Base-by-base conservation (phyloP, 257 asterid species). In the Cordia subcordata region DNA sequence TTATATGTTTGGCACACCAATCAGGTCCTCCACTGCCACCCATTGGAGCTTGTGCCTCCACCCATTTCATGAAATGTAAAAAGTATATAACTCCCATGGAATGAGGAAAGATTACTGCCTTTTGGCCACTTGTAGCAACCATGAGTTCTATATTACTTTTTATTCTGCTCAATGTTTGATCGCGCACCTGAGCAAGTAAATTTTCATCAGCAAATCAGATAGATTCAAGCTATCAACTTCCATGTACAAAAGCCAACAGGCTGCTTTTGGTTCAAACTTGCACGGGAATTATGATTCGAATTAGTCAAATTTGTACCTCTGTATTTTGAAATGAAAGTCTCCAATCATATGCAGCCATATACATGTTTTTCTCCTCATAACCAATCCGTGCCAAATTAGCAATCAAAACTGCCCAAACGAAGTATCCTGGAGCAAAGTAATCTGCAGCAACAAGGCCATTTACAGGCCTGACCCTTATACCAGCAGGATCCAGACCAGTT, bases 271-370 rank as follows among this genome's bases (percentile, higher is more conserved):
- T 27, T 27, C 35, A 27, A 27, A 27, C 35, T 27, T 27, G 35
- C 35, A 27, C 6, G 35, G 35, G 4, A 27, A 27, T 27, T 27
- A 27, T 23, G n/a, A 47, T 16, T 11, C 19, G 22, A 51, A 49
- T 37, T 22, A 62, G 63, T 22, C 64, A 45, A 35, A 42, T 62
- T 19, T 55, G 19, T 69, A 83, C 98, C 94, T 91, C 98, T 4
- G 96, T 91, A 79, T 91, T 91, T 66, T 91, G 98, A 73, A 91
- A 91, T 53, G 98, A 82, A 51, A 91, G 88, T 68, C 98, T 83
- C 98, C 98, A 91, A 76, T 91, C 98, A 65, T 91, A 91, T 45
- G 96, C 81, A 71, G 98, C 98, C 98, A 91, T 91, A 70, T 85
- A 85, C 98, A 91, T 91, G 5, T 85, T 78, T 71, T 91, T 91